A percentile compares a stretch with the other conserved stretches of the same genome.
These are phyloP conservation scores for Tricladium varicosporioides DNA, from an alignment of 2,329 filamentous ascomycete species.

Conservation along the genomic window DNA sequence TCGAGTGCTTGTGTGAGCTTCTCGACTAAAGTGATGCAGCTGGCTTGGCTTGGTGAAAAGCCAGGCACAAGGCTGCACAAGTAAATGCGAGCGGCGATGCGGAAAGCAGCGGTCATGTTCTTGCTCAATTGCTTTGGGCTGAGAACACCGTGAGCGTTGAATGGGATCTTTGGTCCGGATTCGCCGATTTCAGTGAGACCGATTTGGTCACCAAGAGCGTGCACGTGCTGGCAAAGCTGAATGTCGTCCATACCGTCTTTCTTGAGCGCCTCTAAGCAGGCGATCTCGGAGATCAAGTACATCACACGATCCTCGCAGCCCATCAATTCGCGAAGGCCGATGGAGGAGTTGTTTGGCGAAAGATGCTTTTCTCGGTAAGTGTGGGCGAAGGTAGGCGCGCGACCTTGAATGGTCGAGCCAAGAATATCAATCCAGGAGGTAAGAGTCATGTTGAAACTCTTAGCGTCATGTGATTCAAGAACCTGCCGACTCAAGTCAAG, in stretches of 20 bases:
- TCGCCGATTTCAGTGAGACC: constrained; percentile 72
- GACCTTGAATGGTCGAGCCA: constrained; percentile 86
- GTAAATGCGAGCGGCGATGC: constrained; percentile 89
- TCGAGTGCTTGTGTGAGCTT: constrained; percentile 75
- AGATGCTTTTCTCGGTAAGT: constrained; percentile 95
- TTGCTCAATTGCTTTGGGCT: constrained; percentile 78
- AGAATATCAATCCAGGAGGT: constrained; percentile 97
- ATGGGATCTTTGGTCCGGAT: constrained; percentile 55
- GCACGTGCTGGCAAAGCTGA: constrained; percentile 83
- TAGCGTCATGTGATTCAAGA: constrained; percentile 46
- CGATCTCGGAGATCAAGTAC: constrained; percentile 97
- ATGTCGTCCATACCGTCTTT: constrained; percentile 79
- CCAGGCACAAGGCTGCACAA: constrained; percentile 94
- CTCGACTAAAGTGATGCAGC: constrained; percentile 73
- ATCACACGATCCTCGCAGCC: constrained; percentile 96
- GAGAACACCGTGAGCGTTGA: constrained; percentile 69
- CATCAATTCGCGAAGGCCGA: constrained; percentile 89
- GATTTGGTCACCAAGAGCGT: constrained; percentile 83
- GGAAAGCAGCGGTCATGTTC: constrained; percentile 90
- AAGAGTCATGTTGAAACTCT: constrained; percentile 88
- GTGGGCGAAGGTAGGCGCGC: constrained; percentile 84
- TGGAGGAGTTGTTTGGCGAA: constrained; percentile 55
- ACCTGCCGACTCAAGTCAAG: constrained; percentile 74
- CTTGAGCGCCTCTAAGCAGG: constrained; percentile 90
- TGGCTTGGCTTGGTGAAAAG: constrained; percentile 72